Evolutionary conservation across 495 filamentous ascomycete species (phyloP), one percentile per base, ranked within the genome.

Genomic region (Opeltia flavorubescens): DNA sequence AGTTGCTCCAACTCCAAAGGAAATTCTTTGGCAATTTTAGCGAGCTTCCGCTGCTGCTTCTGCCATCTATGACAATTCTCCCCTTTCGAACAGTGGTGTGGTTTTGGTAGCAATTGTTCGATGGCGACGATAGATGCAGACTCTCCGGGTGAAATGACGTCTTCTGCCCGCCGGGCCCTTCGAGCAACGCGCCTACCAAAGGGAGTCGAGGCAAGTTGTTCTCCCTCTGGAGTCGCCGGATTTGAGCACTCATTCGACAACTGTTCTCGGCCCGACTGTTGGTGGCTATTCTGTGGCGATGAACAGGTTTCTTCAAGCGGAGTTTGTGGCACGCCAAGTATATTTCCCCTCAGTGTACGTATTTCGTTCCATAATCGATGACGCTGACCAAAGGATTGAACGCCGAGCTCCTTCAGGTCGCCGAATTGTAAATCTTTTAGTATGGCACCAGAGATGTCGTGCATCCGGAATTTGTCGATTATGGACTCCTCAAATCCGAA

Each of bases 121-220:
- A 95, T 95, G 0, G 74, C 88, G 27, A 95, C 86, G 47, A 95
- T 94, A 0, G 88, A 93, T 2, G 89, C 83, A 5, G 86, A 87
- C 50, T 94, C 87, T 9, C 74, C 68, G 0, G 85, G 86, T 0
- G 72, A 74, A 56, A 89, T 75, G 29, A 80, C 63, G 43, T 84
- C 80, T 42, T 80, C 77, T 9, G 55, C 55, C 67, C 65, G 49
- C 63, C 60, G 5, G 57, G 60, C 55, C 69, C 72, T 54, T 66
- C 67, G 45, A 58, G 59, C 54, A 51, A 51, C 42, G 48, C 62
- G 38, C 50, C 53, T 40, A 49, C 49, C 30, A 52, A 57, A 61
- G 63, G 50, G 61, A 64, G 60, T 59, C 65, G 28, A 60, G 62
- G 56, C 63, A 56, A 28, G 36, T 60, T 55, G 51, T 18, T 57